phyloP scores from a whole-genome alignment of 2,329 filamentous ascomycete genomes.

The Drechslerella dactyloides region DNA sequence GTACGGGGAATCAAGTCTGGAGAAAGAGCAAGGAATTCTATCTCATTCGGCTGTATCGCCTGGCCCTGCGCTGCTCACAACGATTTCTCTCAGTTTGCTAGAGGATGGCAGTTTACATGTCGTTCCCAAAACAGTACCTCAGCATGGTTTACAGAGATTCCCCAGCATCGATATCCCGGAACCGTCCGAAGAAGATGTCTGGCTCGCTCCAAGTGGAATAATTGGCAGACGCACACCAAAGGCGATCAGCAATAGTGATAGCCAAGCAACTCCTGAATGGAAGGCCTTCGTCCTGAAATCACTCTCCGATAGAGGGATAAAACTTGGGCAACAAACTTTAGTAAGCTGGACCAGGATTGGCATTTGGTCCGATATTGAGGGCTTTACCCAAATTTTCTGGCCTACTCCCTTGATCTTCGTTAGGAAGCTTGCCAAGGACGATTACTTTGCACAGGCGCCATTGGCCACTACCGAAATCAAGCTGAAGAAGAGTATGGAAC shows the following conservation, averaged over 20 bases:
- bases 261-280: slow-evolving; percentile 41
- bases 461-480: background rate
- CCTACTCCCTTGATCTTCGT: slow-evolving; percentile 34
- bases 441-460: background rate
- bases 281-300: slow-evolving; percentile 43
- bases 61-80: slow-evolving; percentile 32
- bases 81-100: slow-evolving; percentile 28
- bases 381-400: slow-evolving; percentile 37
- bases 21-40: slow-evolving; percentile 22
- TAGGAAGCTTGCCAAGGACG: slow-evolving; percentile 18
- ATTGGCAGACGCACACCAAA: slow-evolving; percentile 27
- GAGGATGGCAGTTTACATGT: slow-evolving; percentile 38
- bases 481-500: background rate
- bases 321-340: slow-evolving; percentile 9
- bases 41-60: slow-evolving; percentile 21
- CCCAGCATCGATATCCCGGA: slow-evolving; percentile 15
- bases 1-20: background rate
- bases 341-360: slow-evolving; percentile 30
- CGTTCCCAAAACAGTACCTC: slow-evolving; percentile 30
- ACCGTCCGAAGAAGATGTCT: slow-evolving; percentile 27
- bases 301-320: slow-evolving; percentile 31
- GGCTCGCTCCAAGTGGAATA: slow-evolving; percentile 40
- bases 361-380: slow-evolving; percentile 43
- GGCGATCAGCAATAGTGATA: background rate
- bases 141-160: slow-evolving; percentile 24